Evolutionary conservation across 2,329 filamentous ascomycete species (phyloP), one percentile per base, ranked within the genome.

Genomic region (Waltergamsia citrina): DNA sequence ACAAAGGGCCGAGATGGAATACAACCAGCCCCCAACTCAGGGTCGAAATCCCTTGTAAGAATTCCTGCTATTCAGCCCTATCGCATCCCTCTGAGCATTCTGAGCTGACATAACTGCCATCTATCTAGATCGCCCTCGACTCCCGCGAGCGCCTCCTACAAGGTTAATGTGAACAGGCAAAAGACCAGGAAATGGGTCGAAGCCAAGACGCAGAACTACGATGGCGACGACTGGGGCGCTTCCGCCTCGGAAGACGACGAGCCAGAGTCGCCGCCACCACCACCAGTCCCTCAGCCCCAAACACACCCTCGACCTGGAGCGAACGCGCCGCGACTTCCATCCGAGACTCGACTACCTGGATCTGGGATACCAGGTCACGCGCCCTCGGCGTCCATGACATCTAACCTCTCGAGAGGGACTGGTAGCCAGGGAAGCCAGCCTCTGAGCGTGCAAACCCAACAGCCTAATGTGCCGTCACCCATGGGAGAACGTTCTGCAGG

Each of bases 141-240:
- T n/a, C 48, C 53, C 12, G 43, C 52, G 15, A 50, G 45, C 35
- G 53, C 46, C 38, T 49, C 58, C 18, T 94, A 88, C 60, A 82
- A 84, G 54, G 76, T 86, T 33, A 93, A 94, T 54, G 79, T 95
- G 32, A 90, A 85, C 59, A 79, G 90, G 41, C 74, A 78, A 36
- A 94, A 94, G 63, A 95, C 88, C 36, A 84, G 81, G 60, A 94
- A 94, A 72, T 96, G 90, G 90, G 81, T 90, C 24, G 82, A 94
- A 49, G 90, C 90, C 23, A 90, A 88, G 57, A 70, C 77, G 38
- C 79, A 83, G 47, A 84, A 77, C 51, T 96, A 96, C 51, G 88
- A 90, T 49, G 90, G 88, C 42, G 87, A 93, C 48, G 90, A 94
- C 51, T 95, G 90, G 88, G 90, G 86, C 23, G 81, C 69, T 36